A percentile compares a stretch with the other conserved stretches of the same genome.
These are phyloP conservation scores for Neurospora tetrasperma DNA, from an alignment of 495 filamentous ascomycete genomes.

Conservation along the genomic window DNA sequence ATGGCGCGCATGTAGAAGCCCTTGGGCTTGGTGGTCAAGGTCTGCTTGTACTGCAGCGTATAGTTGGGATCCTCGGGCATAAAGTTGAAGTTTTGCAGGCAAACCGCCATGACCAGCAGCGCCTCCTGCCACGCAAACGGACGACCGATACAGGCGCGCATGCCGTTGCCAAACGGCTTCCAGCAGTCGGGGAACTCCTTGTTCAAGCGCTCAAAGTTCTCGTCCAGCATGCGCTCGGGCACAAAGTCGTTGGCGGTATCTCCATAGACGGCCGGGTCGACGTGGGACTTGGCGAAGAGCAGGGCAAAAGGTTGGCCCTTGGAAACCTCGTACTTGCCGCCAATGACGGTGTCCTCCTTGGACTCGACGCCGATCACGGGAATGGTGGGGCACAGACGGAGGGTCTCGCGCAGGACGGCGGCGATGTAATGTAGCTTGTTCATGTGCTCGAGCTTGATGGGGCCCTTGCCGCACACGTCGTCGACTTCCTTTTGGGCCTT, in stretches of 20 bases:
- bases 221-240: conserved; percentile 58
- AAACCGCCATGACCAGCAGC: conserved; percentile 40
- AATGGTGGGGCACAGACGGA: conserved; percentile 57
- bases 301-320: conserved; percentile 42
- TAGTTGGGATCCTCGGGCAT: conserved; percentile 47
- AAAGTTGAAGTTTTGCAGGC: conserved; percentile 57
- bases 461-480: conserved; percentile 51
- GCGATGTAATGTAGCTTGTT: conserved; percentile 43
- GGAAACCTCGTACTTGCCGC: conserved; percentile 56
- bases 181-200: conserved; percentile 38
- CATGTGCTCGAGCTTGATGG: conserved; percentile 57
- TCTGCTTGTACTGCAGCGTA: conserved; percentile 56
- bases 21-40: conserved; percentile 67
- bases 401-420: conserved; percentile 58
- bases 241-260: conserved; percentile 44
- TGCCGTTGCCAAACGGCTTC: conserved; percentile 54
- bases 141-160: conserved; percentile 40
- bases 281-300: conserved; percentile 44
- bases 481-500: conserved; percentile 52
- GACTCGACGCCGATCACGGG: conserved; percentile 39
- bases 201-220: conserved; percentile 45
- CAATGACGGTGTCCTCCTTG: conserved; percentile 41
- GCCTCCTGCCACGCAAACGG: conserved; percentile 58
- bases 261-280: conserved; percentile 42
- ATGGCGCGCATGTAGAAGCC: conserved; percentile 59